Base-by-base conservation (phyloP, 2,329 filamentous ascomycete species). In the Aspergillus neoniger region DNA sequence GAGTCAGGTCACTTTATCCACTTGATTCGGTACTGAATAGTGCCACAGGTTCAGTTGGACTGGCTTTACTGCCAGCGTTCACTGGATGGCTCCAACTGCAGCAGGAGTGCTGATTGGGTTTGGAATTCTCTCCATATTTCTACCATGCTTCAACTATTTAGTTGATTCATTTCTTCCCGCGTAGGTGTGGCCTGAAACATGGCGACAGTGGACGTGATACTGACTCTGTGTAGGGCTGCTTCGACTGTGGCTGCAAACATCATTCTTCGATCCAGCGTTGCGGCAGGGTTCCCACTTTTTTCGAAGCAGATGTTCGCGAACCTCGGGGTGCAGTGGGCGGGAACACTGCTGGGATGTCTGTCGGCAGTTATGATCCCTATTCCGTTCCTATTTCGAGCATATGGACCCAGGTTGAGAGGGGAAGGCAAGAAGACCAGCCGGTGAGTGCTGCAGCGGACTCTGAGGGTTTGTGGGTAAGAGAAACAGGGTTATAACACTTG, bases 11-110 rank as follows among this genome's bases (percentile, higher is more conserved):
- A 14, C 10, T 32, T 32, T 12, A 14, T 32, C 4, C 2, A 32
- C 5, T 32, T 5, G 10, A 14, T 3, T 32, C 12, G 4, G 12
- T 32, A 5, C 32, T 36, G 10, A 36, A 0, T 12, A 2, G 0
- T 15, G 32, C 12, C 4, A 14, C 10, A 66, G 65, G 65, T 91
- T 90, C 67, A 88, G 88, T 63, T 91, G 89, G 89, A 85, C 87
- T 5, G 88, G 87, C n/a, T 83, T 81, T 67, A 78, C 66, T 44
- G 57, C 63, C 9, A 70, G 72, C 4, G 74, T 83, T 38, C 65
- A 74, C 60, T 79, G 77, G 77, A 74, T 77, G 19, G 72, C 71
- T 4, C 76, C 77, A 4, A 75, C 75, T 3, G 58, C 74, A 4
- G 75, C 75, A 5, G 84, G 84, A 5, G 65, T 86, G 0, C 75